Evolutionary conservation across 164 flowering plant genomes (phyloP), one percentile per base, ranked within the genome.

Genomic region (Umbellularia californica): DNA sequence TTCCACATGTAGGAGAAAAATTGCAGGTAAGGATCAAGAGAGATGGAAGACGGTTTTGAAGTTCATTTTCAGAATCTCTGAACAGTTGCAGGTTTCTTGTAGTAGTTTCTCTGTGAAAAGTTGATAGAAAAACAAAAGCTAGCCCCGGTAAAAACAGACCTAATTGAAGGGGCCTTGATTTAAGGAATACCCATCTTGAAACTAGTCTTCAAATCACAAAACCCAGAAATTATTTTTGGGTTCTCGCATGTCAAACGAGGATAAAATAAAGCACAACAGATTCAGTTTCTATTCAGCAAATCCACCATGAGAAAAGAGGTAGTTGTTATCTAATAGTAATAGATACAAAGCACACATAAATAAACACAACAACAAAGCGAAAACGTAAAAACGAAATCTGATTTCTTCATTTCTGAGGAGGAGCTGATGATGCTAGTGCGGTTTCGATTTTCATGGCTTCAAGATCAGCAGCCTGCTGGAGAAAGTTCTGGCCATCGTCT

Each of bases 381-480:
- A 30, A 5, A 30, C 0, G 5, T 30, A 30, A 30, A 30, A 30
- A 5, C 5, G 35, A 30, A 5, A 5, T 30, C 35, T 30, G 6
- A 30, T 30, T 3, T 4, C 35, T 30, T 30, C 35, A 30, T 30
- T 30, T 30, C 35, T 30, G 35, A 30, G 5, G 6, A 30, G 35
- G 5, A 30, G 62, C 19, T 58, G 62, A 23, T 9, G 30, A 60
- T n/a, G 28, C 30, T 5, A 24, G 25, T 47, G 62, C 62, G 3
- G 62, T 27, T 64, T 14, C 30, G 13, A 80, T 12, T 71, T 77
- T 80, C 0, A 76, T 68, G 3, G 78, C 90, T 79, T 91, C 96
- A 23, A 90, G 84, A 83, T 91, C 96, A 19, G 89, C 97, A 30
- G 98, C 98, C 69, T 82, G 70, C 78, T 89, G 85, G 65, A 89